A percentile compares a stretch with the other conserved stretches of the same genome.
phyloP scores from a whole-genome alignment of 768 basidiomycete species.

The Hemileccinum rubropunctum region DNA sequence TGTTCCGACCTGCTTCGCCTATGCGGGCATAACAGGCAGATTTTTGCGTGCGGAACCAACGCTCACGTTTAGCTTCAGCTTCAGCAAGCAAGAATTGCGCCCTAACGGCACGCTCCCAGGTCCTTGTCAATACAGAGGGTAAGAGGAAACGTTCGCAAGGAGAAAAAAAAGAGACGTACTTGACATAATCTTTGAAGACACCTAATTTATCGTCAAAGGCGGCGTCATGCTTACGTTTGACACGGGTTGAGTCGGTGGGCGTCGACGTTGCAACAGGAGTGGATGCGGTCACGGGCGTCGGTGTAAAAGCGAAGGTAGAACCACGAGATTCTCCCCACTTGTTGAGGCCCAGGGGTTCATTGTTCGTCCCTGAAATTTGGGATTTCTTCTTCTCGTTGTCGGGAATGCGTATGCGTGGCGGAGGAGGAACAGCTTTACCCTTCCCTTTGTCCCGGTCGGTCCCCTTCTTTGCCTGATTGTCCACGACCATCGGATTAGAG shows the following conservation, averaged over 20 bases:
- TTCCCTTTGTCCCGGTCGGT: conserved; percentile 7
- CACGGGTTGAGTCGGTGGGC: conserved; percentile 14
- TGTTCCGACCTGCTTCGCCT: conserved; percentile 30
- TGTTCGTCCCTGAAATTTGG: conserved; percentile 26
- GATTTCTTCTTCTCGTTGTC: conserved; percentile 9
- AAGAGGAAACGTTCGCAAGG: neutral
- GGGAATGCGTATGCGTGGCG: conserved; percentile 27
- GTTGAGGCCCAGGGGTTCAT: conserved; percentile 12
- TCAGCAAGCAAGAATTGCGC: conserved; percentile 24
- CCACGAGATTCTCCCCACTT: conserved; percentile 15
- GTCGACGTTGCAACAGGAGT: conserved; percentile 15
- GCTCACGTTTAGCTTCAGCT: conserved; percentile 28
- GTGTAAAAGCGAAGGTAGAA: conserved; percentile 1
- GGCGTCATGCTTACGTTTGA: conserved; percentile 27
- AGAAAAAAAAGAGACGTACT: conserved; percentile 19
- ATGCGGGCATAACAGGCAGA: conserved; percentile 28
- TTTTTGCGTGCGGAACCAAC: conserved; percentile 32
- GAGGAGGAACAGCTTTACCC: conserved; percentile 13
- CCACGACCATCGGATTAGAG: conserved; percentile 12
- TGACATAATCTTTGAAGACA: conserved; percentile 29
- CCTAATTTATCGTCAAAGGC: conserved; percentile 22
- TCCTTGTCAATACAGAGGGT: conserved; percentile 12
- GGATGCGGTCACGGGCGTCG: conserved; percentile 7
- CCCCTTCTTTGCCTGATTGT: conserved; percentile 1
- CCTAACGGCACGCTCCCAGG: conserved; percentile 31